Conservation (phyloP, 805 yeast genomes). For the Scheffersomyces amazonensis region DNA sequence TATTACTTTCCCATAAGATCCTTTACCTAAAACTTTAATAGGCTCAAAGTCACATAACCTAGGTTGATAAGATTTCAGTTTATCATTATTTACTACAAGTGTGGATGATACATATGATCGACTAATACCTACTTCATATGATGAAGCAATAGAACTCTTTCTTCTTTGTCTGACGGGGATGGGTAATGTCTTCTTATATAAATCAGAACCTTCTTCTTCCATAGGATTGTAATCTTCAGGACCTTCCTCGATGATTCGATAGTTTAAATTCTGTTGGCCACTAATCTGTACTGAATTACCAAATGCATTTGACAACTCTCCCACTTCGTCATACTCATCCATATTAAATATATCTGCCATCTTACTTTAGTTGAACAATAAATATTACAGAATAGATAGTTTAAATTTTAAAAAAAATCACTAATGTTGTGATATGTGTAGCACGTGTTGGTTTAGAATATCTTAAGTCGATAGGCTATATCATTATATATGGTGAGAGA, state of each 20-base stretch:
- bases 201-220: slow-evolving; percentile 7
- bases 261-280: neutral
- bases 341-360: slow-evolving; percentile 35
- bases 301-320: neutral
- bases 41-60: slow-evolving; percentile 39
- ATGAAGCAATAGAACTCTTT: slow-evolving; percentile 24
- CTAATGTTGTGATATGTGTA: too few relatives aligned
- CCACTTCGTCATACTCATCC: slow-evolving; percentile 29
- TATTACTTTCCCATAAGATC: slow-evolving; percentile 43
- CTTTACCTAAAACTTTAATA: slow-evolving; percentile 41
- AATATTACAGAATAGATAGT: too few relatives aligned
- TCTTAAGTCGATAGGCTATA: too few relatives aligned
- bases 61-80: slow-evolving; percentile 17
- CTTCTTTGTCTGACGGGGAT: slow-evolving; percentile 17
- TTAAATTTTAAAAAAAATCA: too few relatives aligned
- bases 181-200: slow-evolving; percentile 15
- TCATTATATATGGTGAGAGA: too few relatives aligned
- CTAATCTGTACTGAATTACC: neutral
- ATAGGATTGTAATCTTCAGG: slow-evolving; percentile 5
- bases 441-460: too few relatives aligned
- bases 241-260: neutral
- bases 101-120: slow-evolving; percentile 28
- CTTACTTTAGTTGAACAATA: too few relatives aligned
- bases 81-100: slow-evolving; percentile 10
- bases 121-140: slow-evolving; percentile 33